phyloP scores from a whole-genome alignment of 768 basidiomycete species.

The Agrocybe praecox region DNA sequence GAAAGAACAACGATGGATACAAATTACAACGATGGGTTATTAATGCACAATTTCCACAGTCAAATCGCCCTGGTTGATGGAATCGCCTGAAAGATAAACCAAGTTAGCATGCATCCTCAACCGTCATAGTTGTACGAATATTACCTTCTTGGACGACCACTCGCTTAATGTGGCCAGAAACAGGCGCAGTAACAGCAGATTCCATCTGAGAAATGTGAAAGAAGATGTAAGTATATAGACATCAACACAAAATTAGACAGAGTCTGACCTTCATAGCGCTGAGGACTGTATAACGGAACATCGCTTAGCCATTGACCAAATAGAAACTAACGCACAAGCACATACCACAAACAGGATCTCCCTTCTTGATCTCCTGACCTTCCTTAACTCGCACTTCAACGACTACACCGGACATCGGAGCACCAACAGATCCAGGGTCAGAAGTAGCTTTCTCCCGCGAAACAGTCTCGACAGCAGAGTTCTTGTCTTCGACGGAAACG shows the following conservation, averaged over 20 bases:
- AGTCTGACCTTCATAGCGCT: constrained; percentile 92
- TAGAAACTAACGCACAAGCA: constrained; percentile 22
- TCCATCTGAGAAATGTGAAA: constrained; percentile 76
- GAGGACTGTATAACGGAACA: constrained; percentile 56
- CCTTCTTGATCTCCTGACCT: constrained; percentile 96
- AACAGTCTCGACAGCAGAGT: constrained; percentile 94
- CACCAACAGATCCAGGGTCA: constrained; percentile 96
- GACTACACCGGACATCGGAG: constrained; percentile 97
- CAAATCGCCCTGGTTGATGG: constrained; percentile 92
- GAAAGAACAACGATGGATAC: neutral
- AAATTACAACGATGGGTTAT: constrained; percentile 4
- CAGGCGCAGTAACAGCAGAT: constrained; percentile 93
- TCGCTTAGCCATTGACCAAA: constrained; percentile 21
- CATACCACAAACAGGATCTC: constrained; percentile 91
- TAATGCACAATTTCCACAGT: constrained; percentile 73
- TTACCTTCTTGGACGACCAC: constrained; percentile 87
- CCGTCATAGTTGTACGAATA: neutral
- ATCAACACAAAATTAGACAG: constrained; percentile 8
- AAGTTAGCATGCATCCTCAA: neutral
- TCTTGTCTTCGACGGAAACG: constrained; percentile 94
- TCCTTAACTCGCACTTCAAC: constrained; percentile 98
- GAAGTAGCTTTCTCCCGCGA: constrained; percentile 92
- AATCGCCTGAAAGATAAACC: constrained; percentile 63
- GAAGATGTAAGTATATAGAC: constrained; percentile 14
- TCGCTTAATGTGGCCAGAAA: constrained; percentile 94